A percentile compares a stretch with the other conserved stretches of the same genome.
Conservation (phyloP, 768 basidiomycete genomes). For the Termitomyces eurrhizus region DNA sequence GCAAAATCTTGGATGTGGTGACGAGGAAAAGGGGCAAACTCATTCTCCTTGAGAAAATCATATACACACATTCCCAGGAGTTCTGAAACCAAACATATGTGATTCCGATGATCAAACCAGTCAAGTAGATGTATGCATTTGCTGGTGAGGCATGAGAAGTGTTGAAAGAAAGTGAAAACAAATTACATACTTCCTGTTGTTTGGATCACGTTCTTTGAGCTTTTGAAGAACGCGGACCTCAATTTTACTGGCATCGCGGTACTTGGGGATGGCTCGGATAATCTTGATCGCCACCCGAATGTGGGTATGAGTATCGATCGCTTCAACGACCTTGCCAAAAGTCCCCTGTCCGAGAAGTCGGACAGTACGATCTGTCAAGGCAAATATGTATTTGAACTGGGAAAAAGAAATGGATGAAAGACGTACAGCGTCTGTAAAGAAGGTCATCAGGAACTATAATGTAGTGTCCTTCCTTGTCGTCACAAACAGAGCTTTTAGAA, state of each 20-base stretch:
- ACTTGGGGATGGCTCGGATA: slow-evolving; percentile 97
- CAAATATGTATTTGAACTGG: slow-evolving; percentile 14
- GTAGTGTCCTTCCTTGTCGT: slow-evolving; percentile 99
- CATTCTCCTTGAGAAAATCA: slow-evolving; percentile 98
- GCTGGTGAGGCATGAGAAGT: slow-evolving; percentile 40
- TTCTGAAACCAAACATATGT: slow-evolving; percentile 96
- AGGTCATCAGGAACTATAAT: slow-evolving; percentile 91
- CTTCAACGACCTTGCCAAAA: slow-evolving; percentile 98
- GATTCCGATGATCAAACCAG: slow-evolving; percentile 96
- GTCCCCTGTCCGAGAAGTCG: slow-evolving; percentile 93
- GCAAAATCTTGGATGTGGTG: slow-evolving; percentile 97
- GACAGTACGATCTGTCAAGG: slow-evolving; percentile 78
- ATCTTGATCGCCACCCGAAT: slow-evolving; percentile 95
- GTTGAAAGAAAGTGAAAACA: not conserved
- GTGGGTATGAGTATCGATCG: slow-evolving; percentile 72
- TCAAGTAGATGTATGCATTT: slow-evolving; percentile 97
- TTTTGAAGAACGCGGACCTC: slow-evolving; percentile 94
- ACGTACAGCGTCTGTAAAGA: slow-evolving; percentile 80
- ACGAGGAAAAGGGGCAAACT: slow-evolving; percentile 94
- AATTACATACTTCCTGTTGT: slow-evolving; percentile 76
- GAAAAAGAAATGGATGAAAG: slow-evolving; percentile 1
- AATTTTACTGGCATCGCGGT: slow-evolving; percentile 97
- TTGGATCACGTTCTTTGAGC: slow-evolving; percentile 84
- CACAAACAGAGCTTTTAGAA: slow-evolving; percentile 71
- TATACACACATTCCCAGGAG: slow-evolving; percentile 97